Percentiles rank a stretch among this genome's conserved stretches.
Conservation (phyloP, 768 basidiomycete genomes). For the Podaxis rugospora region DNA sequence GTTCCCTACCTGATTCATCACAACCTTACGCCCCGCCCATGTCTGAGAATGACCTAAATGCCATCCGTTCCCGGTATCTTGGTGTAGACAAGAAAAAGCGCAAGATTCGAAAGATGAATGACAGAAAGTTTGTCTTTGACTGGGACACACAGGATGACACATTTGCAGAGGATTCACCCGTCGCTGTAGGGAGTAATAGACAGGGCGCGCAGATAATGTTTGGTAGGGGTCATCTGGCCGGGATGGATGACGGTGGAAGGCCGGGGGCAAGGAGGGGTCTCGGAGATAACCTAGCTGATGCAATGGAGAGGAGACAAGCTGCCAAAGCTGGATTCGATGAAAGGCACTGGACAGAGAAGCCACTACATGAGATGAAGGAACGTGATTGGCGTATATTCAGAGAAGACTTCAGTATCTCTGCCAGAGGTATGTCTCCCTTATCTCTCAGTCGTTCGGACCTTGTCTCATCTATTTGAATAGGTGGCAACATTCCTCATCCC, state of each 20-base stretch:
- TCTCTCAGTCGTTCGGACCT: not conserved
- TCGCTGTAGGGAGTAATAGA: constrained; percentile 62
- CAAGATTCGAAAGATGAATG: constrained; percentile 91
- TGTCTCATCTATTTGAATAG: constrained; percentile 31
- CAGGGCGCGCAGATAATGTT: constrained; percentile 89
- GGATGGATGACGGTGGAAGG: constrained; percentile 78
- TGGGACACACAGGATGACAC: constrained; percentile 99
- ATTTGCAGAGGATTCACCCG: constrained; percentile 70
- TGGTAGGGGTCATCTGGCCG: constrained; percentile 77
- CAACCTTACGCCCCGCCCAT: constrained; percentile 55
- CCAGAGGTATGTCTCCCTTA: constrained; percentile 56
- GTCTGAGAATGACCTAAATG: constrained; percentile 75
- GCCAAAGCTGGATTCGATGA: constrained; percentile 84
- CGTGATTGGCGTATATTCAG: constrained; percentile 99
- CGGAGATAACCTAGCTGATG: constrained; percentile 62
- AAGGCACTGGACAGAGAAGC: constrained; percentile 97
- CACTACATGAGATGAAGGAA: constrained; percentile 89
- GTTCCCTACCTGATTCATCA: constrained; percentile 28
- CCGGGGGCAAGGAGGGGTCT: constrained; percentile 32
- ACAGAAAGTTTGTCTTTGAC: constrained; percentile 98
- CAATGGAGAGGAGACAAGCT: constrained; percentile 78
- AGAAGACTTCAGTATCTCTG: constrained; percentile 96
- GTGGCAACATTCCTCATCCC: constrained; percentile 91
- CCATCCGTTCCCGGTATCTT: constrained; percentile 89
- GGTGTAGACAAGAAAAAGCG: constrained; percentile 94